Evolutionary conservation across 345 rosid genomes (phyloP).

Genomic region (Acer saccharum): DNA sequence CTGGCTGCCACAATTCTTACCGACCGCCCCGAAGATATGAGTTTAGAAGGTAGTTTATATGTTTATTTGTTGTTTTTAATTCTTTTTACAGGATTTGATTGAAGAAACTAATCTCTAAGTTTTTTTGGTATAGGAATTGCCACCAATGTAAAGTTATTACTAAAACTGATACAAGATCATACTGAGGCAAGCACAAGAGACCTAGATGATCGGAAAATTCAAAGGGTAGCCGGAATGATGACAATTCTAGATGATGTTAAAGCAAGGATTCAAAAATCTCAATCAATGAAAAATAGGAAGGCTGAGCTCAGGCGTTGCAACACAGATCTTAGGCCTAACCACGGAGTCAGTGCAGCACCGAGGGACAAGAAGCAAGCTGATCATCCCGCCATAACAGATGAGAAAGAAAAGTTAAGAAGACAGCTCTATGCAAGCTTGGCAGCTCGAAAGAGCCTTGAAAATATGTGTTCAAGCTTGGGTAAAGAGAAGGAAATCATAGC

Average conservation of each 20-base stretch:
- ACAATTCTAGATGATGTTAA: constrained; percentile 73
- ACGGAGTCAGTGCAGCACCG: not conserved
- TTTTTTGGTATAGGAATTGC: constrained; percentile 42
- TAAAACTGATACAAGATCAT: constrained; percentile 75
- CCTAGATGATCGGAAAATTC: constrained; percentile 52
- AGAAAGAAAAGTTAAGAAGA: constrained; percentile 54
- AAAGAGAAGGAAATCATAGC: constrained; percentile 86
- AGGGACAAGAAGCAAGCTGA: constrained; percentile 31
- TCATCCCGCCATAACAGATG: constrained; percentile 25
- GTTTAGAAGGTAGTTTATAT: constrained; percentile 45
- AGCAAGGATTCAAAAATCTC: constrained; percentile 62
- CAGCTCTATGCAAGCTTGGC: constrained; percentile 55
- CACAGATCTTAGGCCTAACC: constrained; percentile 61
- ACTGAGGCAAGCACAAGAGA: constrained; percentile 49
- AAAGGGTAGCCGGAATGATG: constrained; percentile 69
- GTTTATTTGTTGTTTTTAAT: not conserved
- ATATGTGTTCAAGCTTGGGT: constrained; percentile 84
- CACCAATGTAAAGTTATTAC: constrained; percentile 61
- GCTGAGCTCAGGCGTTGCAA: constrained; percentile 74
- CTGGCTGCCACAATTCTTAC: constrained; percentile 25
- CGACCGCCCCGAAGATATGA: constrained; percentile 34
- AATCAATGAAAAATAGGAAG: constrained; percentile 33
- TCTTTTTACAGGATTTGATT: not conserved
- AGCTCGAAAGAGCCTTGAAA: constrained; percentile 72
- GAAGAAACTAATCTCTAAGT: not conserved